These are phyloP conservation scores for Beverwykella pulmonaria DNA, from an alignment of 495 filamentous ascomycete genomes.

Conservation along the genomic window DNA sequence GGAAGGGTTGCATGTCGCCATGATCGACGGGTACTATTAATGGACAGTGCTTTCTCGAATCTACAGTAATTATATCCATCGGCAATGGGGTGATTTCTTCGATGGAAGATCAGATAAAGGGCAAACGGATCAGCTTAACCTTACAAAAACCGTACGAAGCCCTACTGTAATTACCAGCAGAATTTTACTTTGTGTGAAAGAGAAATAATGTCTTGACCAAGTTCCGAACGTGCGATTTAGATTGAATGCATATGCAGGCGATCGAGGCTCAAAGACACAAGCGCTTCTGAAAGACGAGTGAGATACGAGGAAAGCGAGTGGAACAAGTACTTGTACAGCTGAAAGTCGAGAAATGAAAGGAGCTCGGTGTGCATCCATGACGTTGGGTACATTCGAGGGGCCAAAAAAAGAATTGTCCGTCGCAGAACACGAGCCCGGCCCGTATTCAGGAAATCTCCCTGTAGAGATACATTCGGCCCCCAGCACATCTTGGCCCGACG, in stretches of 20 bases:
- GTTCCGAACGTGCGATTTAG: not conserved
- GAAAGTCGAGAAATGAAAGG: constrained; percentile 3
- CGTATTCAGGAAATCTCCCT: constrained; percentile 7
- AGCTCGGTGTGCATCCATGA: not conserved
- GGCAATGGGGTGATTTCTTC: no score
- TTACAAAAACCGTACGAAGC: not conserved
- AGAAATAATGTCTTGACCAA: no score
- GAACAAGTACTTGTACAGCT: constrained; percentile 4
- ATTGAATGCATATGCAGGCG: not conserved
- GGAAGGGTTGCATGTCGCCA: not conserved
- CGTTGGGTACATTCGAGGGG: not conserved
- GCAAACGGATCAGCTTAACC: not conserved
- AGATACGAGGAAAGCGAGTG: constrained; percentile 14
- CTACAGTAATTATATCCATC: not conserved
- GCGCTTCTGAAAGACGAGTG: not conserved
- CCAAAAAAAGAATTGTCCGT: constrained; percentile 2
- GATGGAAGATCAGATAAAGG: not conserved
- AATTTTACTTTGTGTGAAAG: no score
- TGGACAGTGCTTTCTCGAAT: not conserved
- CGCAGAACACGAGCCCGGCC: constrained; percentile 15
- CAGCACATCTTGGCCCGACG: not conserved
- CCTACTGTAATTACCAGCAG: no score
- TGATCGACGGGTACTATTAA: constrained; percentile 7
- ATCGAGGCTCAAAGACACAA: not conserved
- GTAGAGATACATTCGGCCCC: not conserved